Percentiles rank a stretch among this genome's conserved stretches.
Conservation (phyloP, 352 stramenopile genomes). For the Thraustochytrium sp. region DNA sequence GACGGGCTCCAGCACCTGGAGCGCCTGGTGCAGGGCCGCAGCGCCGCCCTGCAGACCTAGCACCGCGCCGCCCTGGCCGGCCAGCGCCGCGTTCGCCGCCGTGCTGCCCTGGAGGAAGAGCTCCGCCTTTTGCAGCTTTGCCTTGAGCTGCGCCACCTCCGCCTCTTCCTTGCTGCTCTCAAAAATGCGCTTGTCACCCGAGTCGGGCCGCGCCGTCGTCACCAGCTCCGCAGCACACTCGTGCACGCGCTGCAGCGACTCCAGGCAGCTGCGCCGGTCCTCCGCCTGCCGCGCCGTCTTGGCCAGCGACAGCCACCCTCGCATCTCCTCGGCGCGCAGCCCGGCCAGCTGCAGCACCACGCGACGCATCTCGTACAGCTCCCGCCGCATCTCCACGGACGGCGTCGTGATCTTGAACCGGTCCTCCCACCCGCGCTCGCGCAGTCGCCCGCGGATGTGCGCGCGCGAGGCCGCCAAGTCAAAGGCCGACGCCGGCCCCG, state of each 20-base stretch:
- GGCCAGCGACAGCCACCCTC: constrained; percentile 11
- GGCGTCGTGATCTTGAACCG: constrained; percentile 32
- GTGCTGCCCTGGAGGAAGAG: neutral
- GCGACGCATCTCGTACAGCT: constrained; percentile 20
- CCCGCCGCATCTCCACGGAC: constrained; percentile 17
- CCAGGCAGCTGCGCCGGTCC: neutral
- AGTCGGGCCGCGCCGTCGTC: neutral
- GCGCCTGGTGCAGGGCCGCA: neutral
- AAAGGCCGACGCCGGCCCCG: neutral
- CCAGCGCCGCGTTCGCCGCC: neutral
- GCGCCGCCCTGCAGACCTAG: too few species aligned
- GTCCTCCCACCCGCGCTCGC: neutral
- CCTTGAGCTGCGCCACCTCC: constrained; percentile 21
- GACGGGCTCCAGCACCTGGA: constrained; percentile 33
- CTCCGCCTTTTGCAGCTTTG: constrained; percentile 16
- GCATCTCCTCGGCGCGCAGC: constrained; percentile 9
- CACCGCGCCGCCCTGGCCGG: too few species aligned
- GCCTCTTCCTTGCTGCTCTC: constrained; percentile 16
- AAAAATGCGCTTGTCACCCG: neutral
- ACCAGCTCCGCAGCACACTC: neutral
- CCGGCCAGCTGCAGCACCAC: constrained; percentile 14
- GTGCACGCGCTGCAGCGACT: neutral
- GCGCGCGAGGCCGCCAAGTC: neutral
- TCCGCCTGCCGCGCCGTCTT: constrained; percentile 5
- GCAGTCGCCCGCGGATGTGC: neutral